phyloP scores from a whole-genome alignment of 2,329 filamentous ascomycete genomes.

The Helotiales sp. region DNA sequence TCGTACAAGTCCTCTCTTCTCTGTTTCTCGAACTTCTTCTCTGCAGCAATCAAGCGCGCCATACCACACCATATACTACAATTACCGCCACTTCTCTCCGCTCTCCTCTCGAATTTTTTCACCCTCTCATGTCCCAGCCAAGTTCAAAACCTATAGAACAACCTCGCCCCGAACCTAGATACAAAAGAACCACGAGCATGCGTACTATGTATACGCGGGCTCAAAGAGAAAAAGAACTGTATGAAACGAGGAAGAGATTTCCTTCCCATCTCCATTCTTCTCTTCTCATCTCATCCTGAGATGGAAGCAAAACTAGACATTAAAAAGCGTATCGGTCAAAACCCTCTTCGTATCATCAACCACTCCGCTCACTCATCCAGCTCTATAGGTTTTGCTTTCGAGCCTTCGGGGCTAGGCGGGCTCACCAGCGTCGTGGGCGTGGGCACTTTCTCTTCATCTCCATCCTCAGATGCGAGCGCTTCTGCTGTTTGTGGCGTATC shows the following conservation, averaged over 20 bases:
- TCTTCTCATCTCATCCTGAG: constrained; percentile 1
- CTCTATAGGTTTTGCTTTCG: constrained; percentile 38
- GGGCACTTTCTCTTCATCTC: constrained; percentile 29
- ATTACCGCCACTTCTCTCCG: not conserved
- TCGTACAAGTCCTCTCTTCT: not conserved
- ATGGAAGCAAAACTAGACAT: constrained; percentile 28
- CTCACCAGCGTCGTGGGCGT: constrained; percentile 41
- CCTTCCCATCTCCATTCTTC: not conserved
- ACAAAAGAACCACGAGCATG: not conserved
- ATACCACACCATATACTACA: constrained; percentile 6
- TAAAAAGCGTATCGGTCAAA: constrained; percentile 25
- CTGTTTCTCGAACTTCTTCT: not conserved
- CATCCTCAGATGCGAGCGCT: constrained; percentile 22
- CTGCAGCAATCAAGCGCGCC: not conserved
- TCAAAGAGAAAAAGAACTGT: not conserved
- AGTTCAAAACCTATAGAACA: not conserved
- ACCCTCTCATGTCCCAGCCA: not conserved
- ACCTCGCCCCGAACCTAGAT: not conserved
- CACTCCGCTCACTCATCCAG: constrained; percentile 33
- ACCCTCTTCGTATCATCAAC: not conserved
- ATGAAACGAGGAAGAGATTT: not conserved
- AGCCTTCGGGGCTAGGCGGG: constrained; percentile 41
- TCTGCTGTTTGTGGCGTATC: constrained; percentile 21
- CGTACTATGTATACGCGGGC: not conserved
- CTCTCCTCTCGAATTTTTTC: not conserved